A percentile compares a stretch with the other conserved stretches of the same genome.
These are phyloP conservation scores for Nitzschia sp. DNA, from an alignment of 108 stramenopile species.

Conservation along the genomic window DNA sequence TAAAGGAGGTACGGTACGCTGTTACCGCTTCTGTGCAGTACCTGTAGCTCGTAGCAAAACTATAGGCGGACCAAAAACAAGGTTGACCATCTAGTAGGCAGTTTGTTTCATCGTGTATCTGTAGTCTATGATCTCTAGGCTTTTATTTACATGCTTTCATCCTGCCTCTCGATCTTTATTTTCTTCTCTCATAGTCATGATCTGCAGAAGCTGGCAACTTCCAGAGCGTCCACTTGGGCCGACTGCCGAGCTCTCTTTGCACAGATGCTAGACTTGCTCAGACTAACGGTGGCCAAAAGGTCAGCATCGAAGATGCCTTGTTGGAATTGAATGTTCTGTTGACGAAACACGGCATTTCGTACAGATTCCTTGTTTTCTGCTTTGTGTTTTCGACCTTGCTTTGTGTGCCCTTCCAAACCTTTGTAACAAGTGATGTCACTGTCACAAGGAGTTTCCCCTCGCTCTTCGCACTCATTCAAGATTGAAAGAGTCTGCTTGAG, in stretches of 20 bases:
- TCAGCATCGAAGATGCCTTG: constrained; percentile 10
- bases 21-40: too few relatives aligned
- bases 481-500: background rate
- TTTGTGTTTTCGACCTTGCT: background rate
- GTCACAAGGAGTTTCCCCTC: background rate
- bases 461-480: background rate
- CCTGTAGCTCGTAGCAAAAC: too few relatives aligned
- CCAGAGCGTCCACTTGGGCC: background rate
- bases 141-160: too few relatives aligned
- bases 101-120: too few relatives aligned
- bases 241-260: background rate
- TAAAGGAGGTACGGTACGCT: too few relatives aligned
- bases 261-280: background rate
- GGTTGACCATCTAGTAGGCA: too few relatives aligned
- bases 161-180: too few relatives aligned
- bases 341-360: constrained; percentile 9
- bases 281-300: constrained; percentile 4
- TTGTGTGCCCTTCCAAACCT: constrained; percentile 6
- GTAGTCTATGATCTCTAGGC: too few relatives aligned
- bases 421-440: background rate
- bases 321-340: constrained; percentile 7
- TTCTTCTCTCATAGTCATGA: too few relatives aligned
- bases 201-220: background rate
- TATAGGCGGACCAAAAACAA: too few relatives aligned
- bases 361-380: background rate